Percentiles rank a stretch among this genome's conserved stretches.
Conservation (phyloP, 768 basidiomycete genomes). For the Lentinula sp. region DNA sequence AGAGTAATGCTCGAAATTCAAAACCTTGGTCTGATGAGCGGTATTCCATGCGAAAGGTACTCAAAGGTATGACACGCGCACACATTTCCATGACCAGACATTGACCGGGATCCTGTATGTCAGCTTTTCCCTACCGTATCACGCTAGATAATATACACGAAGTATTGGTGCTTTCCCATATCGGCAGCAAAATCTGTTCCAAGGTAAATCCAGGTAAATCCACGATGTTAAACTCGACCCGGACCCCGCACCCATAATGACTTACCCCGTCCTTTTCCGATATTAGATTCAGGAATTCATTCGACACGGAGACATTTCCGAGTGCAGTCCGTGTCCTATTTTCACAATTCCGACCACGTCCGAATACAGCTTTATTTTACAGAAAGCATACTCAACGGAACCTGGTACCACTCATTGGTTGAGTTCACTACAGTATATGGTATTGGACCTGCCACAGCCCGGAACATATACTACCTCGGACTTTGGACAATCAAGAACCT, state of each 20-base stretch:
- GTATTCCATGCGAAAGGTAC: slow-evolving; percentile 20
- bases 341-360: background rate
- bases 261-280: background rate
- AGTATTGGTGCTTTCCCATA: slow-evolving; percentile 34
- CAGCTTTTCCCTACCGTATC: slow-evolving; percentile 46
- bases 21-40: background rate
- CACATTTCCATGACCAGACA: background rate
- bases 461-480: slow-evolving; percentile 56
- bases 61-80: slow-evolving; percentile 35
- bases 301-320: slow-evolving; percentile 45
- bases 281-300: slow-evolving; percentile 60
- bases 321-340: slow-evolving; percentile 41
- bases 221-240: background rate
- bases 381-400: slow-evolving; percentile 43
- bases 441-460: slow-evolving; percentile 68
- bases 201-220: slow-evolving; percentile 44
- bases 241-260: background rate
- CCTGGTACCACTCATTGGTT: slow-evolving; percentile 52
- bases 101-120: background rate
- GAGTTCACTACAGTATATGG: slow-evolving; percentile 63
- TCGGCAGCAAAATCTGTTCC: slow-evolving; percentile 44
- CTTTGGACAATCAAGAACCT: slow-evolving; percentile 67
- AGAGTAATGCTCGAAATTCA: too few relatives aligned
- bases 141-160: slow-evolving; percentile 28
- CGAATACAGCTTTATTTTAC: background rate